phyloP scores from a whole-genome alignment of 2,329 filamentous ascomycete genomes.

The Fusarium duplospermum region DNA sequence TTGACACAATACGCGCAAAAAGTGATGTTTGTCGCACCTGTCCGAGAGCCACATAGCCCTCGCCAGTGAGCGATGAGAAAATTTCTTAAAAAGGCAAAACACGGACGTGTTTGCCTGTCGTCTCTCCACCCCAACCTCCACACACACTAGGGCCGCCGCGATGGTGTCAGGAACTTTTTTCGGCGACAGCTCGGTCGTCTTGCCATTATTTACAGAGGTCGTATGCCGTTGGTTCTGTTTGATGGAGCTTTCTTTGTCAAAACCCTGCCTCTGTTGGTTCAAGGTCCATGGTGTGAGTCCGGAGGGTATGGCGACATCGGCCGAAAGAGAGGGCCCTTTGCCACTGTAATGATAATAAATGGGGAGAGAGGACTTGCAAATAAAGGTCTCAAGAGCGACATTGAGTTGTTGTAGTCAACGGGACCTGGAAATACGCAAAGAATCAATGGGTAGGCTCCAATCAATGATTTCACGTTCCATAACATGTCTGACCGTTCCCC shows the following conservation, averaged over 20 bases:
- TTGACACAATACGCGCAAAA: not conserved
- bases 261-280: not conserved
- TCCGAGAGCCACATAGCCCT: not conserved
- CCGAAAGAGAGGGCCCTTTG: not conserved
- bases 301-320: not conserved
- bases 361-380: not conserved
- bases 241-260: not conserved
- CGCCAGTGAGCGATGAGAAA: not conserved
- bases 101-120: not conserved
- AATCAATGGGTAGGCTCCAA: not conserved
- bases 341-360: not conserved
- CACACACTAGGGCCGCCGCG: not conserved
- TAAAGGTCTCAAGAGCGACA: not conserved
- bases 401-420: not conserved
- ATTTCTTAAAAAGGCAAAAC: not conserved
- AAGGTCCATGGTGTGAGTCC: not conserved
- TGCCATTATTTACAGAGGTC: not conserved
- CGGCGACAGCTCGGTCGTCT: not conserved
- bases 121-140: not conserved
- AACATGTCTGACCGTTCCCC: not conserved
- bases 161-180: not conserved
- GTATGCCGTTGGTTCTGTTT: not conserved
- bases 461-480: too few species aligned
- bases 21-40: not conserved
- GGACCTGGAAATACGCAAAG: not conserved